Evolutionary conservation across 1,284 basidiomycete species (phyloP).

Genomic region (Agroathelia rolfsii): DNA sequence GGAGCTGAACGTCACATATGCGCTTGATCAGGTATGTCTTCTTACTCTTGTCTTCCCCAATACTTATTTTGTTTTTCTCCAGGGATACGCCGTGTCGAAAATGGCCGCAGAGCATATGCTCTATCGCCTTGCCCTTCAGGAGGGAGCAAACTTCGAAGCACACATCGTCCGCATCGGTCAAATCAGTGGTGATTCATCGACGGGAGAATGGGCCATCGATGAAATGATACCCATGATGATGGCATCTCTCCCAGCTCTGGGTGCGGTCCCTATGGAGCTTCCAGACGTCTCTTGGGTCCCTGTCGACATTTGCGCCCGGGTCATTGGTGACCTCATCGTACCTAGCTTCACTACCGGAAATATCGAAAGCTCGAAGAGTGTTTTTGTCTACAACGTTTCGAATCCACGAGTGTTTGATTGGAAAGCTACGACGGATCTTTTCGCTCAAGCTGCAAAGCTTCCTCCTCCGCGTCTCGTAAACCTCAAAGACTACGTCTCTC

Average conservation of each 20-base stretch:
- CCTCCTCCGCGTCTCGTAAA: no score
- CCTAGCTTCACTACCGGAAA: no score
- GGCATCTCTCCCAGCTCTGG: slow-evolving; percentile 5
- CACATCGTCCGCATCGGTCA: slow-evolving; percentile 11
- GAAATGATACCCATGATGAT: slow-evolving; percentile 14
- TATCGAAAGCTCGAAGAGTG: no score
- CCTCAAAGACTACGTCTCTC: no score
- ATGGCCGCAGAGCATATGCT: slow-evolving; percentile 15
- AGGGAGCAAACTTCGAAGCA: slow-evolving; percentile 6
- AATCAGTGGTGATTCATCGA: slow-evolving; percentile 10
- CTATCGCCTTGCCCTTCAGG: slow-evolving; percentile 1
- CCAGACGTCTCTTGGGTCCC: slow-evolving; percentile 13
- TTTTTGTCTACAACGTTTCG: slow-evolving; percentile 8
- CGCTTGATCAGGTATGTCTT: slow-evolving; percentile 3
- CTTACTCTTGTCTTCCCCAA: slow-evolving; percentile 2
- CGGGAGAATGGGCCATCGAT: slow-evolving; percentile 9
- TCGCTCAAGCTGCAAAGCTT: no score
- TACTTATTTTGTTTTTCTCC: not conserved
- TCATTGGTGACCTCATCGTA: slow-evolving; percentile 8
- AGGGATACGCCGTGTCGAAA: slow-evolving; percentile 16
- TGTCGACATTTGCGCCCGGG: slow-evolving; percentile 10
- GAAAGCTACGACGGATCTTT: no score
- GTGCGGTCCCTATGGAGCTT: slow-evolving; percentile 6
- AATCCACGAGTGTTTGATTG: no score
- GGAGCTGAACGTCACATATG: not conserved